These are phyloP conservation scores for Globisporangium cylindrosporum DNA, from an alignment of 352 stramenopile species.

Conservation along the genomic window DNA sequence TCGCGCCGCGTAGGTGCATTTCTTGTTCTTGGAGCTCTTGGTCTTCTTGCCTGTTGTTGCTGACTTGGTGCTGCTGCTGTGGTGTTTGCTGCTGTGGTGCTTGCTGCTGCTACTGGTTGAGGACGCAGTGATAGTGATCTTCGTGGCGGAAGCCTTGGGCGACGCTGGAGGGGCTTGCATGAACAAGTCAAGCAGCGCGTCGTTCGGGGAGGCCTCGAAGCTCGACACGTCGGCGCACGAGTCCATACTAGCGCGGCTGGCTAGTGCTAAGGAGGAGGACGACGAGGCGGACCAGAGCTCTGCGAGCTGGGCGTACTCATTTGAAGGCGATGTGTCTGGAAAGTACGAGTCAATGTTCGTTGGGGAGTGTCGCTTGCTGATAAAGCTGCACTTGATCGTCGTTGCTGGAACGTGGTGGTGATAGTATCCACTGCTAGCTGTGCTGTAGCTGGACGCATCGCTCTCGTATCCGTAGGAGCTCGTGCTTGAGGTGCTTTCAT, in stretches of 20 bases:
- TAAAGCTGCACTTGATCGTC: not conserved
- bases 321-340: not conserved
- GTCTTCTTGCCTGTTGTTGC: constrained; percentile 12
- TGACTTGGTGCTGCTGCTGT: constrained; percentile 13
- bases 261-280: not conserved
- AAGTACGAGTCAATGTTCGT: constrained; percentile 16
- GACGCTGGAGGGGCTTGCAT: constrained; percentile 2
- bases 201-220: not conserved
- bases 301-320: constrained; percentile 17
- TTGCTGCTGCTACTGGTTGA: not conserved
- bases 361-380: constrained; percentile 1
- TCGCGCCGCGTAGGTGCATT: constrained; percentile 60
- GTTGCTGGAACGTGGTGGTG: not conserved
- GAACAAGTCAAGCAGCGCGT: constrained; percentile 13
- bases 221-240: not conserved
- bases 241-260: not conserved
- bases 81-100: not conserved
- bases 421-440: constrained; percentile 1
- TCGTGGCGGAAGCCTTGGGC: not conserved
- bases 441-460: constrained; percentile 3
- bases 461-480: constrained; percentile 8
- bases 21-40: constrained; percentile 44
- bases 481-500: not conserved
- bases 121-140: not conserved
- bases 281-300: constrained; percentile 12